Conservation (phyloP, 371 early-diverging fungal genomes). For the Rhizopus arrhizus region DNA sequence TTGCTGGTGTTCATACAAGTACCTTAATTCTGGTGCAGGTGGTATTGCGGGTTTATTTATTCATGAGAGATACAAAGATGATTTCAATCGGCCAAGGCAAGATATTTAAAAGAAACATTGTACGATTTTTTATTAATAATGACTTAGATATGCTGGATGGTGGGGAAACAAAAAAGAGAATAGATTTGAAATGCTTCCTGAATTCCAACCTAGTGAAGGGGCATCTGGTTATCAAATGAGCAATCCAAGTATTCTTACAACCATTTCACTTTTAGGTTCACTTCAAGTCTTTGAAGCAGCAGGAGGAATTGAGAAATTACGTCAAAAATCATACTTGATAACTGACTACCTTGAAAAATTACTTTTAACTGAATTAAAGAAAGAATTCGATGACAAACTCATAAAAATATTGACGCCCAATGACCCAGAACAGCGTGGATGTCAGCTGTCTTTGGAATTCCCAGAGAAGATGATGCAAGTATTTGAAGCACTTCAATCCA, state of each 20-base stretch:
- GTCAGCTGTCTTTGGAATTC: slow-evolving; percentile 84
- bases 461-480: slow-evolving; percentile 63
- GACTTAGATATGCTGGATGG: slow-evolving; percentile 86
- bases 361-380: slow-evolving; percentile 30
- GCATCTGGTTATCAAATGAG: slow-evolving; percentile 88
- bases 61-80: slow-evolving; percentile 72
- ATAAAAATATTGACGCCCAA: slow-evolving; percentile 82
- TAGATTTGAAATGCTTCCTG: slow-evolving; percentile 81
- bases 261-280: slow-evolving; percentile 72
- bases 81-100: slow-evolving; percentile 55
- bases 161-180: slow-evolving; percentile 86
- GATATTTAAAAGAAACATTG: background rate
- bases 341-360: slow-evolving; percentile 84
- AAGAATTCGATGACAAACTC: slow-evolving; percentile 36
- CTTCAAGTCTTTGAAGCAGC: slow-evolving; percentile 82
- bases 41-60: slow-evolving; percentile 90
- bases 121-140: background rate
- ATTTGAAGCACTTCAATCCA: slow-evolving; percentile 58
- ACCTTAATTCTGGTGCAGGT: slow-evolving; percentile 94
- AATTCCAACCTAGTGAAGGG: slow-evolving; percentile 78
- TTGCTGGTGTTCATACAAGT: slow-evolving; percentile 98
- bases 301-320: slow-evolving; percentile 63
- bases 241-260: slow-evolving; percentile 83
- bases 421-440: slow-evolving; percentile 79
- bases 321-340: slow-evolving; percentile 71